phyloP scores from a whole-genome alignment of 129 eudicot species.

The Scalesia atractyloides region DNA sequence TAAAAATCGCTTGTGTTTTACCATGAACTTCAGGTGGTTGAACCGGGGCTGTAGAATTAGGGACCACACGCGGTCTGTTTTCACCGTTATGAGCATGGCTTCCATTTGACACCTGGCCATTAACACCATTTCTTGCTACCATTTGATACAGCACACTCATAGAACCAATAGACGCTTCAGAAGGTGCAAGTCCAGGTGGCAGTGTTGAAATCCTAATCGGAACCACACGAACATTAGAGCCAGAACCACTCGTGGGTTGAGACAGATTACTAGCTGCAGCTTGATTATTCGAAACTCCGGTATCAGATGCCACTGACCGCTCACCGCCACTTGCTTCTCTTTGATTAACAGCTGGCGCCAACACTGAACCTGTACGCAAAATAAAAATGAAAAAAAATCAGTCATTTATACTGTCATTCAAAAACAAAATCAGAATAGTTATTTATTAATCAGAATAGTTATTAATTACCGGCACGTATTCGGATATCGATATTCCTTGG shows the following conservation, averaged over 20 bases:
- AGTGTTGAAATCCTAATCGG: constrained; percentile 68
- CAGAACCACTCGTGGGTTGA: constrained; percentile 45
- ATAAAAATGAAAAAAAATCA: background rate
- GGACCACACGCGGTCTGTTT: constrained; percentile 23
- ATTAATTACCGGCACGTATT: constrained; percentile 63
- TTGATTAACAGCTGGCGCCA: constrained; percentile 47
- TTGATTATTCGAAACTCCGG: constrained; percentile 36
- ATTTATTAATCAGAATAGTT: background rate
- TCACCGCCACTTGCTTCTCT: constrained; percentile 55
- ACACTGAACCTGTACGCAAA: constrained; percentile 39
- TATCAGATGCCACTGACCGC: constrained; percentile 40
- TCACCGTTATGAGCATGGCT: constrained; percentile 27
- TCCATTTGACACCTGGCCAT: constrained; percentile 44
- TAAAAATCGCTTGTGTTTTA: constrained; percentile 7
- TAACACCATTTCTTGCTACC: constrained; percentile 55
- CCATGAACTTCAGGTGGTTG: constrained; percentile 44
- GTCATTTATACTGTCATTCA: background rate
- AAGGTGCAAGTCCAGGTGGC: constrained; percentile 55
- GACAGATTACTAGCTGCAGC: constrained; percentile 37
- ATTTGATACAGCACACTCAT: constrained; percentile 66
- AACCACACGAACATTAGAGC: constrained; percentile 56
- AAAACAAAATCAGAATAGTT: background rate
- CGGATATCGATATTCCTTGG: constrained; percentile 88
- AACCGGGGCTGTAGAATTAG: constrained; percentile 44
- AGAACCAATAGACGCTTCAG: constrained; percentile 56